A percentile compares a stretch with the other conserved stretches of the same genome.
Evolutionary conservation across 2,329 filamentous ascomycete species (phyloP).

Genomic region (Blumeriella jaapii): DNA sequence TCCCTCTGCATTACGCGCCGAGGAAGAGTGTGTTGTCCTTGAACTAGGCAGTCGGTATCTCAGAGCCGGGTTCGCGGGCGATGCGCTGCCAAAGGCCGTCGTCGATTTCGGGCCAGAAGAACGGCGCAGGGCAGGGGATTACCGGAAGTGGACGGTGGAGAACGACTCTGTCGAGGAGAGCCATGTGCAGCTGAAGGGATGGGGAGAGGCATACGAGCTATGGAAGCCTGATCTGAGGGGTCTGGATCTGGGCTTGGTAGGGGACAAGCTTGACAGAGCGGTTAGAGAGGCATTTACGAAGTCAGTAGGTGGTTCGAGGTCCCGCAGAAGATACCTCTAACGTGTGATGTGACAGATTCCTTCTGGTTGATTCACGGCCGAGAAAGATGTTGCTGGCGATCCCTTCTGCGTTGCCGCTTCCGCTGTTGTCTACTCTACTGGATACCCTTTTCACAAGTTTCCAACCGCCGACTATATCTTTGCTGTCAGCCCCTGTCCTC

Average conservation of each 20-base stretch:
- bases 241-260: slow-evolving; percentile 66
- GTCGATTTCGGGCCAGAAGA: slow-evolving; percentile 65
- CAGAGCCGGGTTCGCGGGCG: slow-evolving; percentile 77
- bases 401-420: slow-evolving; percentile 66
- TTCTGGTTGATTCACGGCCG: slow-evolving; percentile 64
- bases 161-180: slow-evolving; percentile 38
- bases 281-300: slow-evolving; percentile 74
- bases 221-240: slow-evolving; percentile 67
- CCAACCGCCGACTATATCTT: slow-evolving; percentile 66
- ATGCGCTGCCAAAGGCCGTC: slow-evolving; percentile 60
- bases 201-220: slow-evolving; percentile 58
- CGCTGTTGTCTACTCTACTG: slow-evolving; percentile 63
- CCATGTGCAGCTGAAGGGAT: slow-evolving; percentile 37
- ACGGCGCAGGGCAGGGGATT: slow-evolving; percentile 70
- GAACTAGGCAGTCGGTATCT: slow-evolving; percentile 74
- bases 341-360: slow-evolving; percentile 34
- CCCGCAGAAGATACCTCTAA: slow-evolving; percentile 4
- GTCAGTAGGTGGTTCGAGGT: slow-evolving; percentile 40
- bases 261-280: slow-evolving; percentile 76
- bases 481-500: slow-evolving; percentile 69
- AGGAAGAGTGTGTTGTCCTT: slow-evolving; percentile 76
- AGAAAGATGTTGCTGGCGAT: slow-evolving; percentile 65
- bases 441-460: slow-evolving; percentile 73
- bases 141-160: slow-evolving; percentile 54
- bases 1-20: slow-evolving; percentile 51